Evolutionary conservation across 2,329 filamentous ascomycete species (phyloP).

Genomic region (Lecanicillium sp.): DNA sequence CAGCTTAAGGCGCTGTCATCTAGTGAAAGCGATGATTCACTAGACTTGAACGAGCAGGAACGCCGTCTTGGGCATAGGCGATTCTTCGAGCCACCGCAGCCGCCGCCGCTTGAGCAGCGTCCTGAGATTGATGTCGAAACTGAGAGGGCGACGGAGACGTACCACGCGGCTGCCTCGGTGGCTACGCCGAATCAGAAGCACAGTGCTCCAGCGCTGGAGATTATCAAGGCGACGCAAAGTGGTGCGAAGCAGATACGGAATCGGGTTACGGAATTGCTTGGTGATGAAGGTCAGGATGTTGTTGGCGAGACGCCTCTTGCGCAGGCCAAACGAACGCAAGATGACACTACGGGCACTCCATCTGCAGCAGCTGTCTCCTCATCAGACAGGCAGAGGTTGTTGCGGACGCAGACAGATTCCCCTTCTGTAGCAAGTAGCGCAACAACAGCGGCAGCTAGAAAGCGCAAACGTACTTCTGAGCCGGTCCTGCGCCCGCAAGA

Average conservation of each 20-base stretch:
- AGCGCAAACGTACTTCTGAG: conserved; percentile 35
- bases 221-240: neutral
- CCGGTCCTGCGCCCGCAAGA: conserved; percentile 40
- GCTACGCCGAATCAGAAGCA: neutral
- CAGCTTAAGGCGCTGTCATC: conserved; percentile 26
- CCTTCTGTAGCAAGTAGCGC: neutral
- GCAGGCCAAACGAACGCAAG: conserved; percentile 10
- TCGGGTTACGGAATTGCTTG: neutral
- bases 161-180: neutral
- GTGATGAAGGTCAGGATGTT: conserved; percentile 1
- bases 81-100: conserved; percentile 16
- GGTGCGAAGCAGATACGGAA: neutral
- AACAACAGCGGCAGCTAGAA: conserved; percentile 23
- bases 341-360: too few species aligned
- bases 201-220: neutral
- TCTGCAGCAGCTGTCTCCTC: too few species aligned
- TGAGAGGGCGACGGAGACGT: too few species aligned
- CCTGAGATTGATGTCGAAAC: too few species aligned
- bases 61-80: conserved; percentile 20
- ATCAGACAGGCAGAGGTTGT: too few species aligned
- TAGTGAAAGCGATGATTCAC: conserved; percentile 18
- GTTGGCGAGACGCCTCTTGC: conserved; percentile 6
- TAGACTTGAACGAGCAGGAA: conserved; percentile 21
- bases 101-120: too few species aligned
- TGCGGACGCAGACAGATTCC: too few species aligned